Percentiles rank a stretch among this genome's conserved stretches.
Conservation (phyloP, 2,329 filamentous ascomycete genomes). For the Diatrype stigma region DNA sequence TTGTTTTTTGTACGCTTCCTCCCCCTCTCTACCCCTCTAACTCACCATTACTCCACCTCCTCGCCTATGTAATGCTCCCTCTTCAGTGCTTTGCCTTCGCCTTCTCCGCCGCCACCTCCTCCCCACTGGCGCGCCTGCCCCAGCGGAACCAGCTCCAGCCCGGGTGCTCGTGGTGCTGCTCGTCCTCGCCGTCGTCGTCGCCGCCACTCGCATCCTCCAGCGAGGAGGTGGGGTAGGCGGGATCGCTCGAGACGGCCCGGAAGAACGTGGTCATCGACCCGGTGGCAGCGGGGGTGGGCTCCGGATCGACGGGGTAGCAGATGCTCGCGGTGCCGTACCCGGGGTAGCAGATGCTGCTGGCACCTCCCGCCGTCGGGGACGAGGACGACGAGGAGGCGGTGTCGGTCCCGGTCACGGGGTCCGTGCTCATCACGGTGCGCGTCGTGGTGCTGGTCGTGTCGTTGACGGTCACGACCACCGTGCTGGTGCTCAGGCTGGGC, state of each 20-base stretch:
- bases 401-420: constrained; percentile 7
- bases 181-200: too few relatives aligned
- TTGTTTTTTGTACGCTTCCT: background rate
- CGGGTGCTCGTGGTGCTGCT: background rate
- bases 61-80: too few relatives aligned
- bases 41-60: background rate
- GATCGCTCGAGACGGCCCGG: background rate
- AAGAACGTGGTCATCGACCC: background rate
- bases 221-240: background rate
- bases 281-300: background rate
- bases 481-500: background rate
- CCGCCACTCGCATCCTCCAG: background rate
- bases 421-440: constrained; percentile 4
- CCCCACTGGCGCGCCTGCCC: background rate
- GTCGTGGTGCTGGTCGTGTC: constrained; percentile 4
- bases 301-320: background rate
- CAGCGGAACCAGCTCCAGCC: background rate
- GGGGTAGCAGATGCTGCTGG: background rate
- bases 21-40: background rate
- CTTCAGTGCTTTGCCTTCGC: background rate
- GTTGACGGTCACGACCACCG: constrained; percentile 3
- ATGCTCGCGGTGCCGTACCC: background rate
- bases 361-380: background rate
- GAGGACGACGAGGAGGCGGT: too few relatives aligned
- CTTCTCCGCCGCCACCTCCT: too few relatives aligned